Evolutionary conservation across 352 stramenopile species (phyloP), one percentile per base, ranked within the genome.

Genomic region (Phytophthora podocarpi): DNA sequence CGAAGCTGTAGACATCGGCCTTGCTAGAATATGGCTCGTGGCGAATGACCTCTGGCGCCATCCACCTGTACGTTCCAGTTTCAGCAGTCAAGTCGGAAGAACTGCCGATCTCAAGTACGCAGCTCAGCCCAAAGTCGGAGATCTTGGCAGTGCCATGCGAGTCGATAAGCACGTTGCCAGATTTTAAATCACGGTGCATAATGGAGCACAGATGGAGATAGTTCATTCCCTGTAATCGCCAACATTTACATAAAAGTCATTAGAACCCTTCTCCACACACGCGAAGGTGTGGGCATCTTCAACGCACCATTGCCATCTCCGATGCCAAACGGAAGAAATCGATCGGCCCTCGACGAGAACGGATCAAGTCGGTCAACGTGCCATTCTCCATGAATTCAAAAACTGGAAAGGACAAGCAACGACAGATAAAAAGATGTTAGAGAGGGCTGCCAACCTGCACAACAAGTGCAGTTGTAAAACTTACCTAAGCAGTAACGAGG

Each of bases 141-240:
- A 96, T 94, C 60, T 97, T 96, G 43, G 89, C 84, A 4, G 82
- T 92, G 31, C 80, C 80, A 42, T 94, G 84, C 3, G 74, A 78
- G 67, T 95, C 86, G 16, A 97, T 77, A 13, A 96, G 67, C 30
- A 98, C 82, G 72, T 98, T 98, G 20, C 96, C 92, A n/a, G 96
- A 97, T 75, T 98, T 98, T 30, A 98, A 75, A 76, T 98, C 96
- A 46, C 96, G 89, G 70, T 98, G 96, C 72, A 98, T 91, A 39
- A 98, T 94, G 13, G 92, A 97, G 59, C 89, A 90, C 53, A 97
- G 70, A 58, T 98, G 94, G 55, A 97, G 85, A 68, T 98, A 98
- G 49, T 96, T 95, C 90, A 98, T 96, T 43, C 91, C 91, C 82
- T 84, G 74, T 39, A 41, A 69, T 65, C 27, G 82, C 32, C 2